A percentile compares a stretch with the other conserved stretches of the same genome.
Conservation (phyloP, 768 basidiomycete genomes). For the Mycena filopes region DNA sequence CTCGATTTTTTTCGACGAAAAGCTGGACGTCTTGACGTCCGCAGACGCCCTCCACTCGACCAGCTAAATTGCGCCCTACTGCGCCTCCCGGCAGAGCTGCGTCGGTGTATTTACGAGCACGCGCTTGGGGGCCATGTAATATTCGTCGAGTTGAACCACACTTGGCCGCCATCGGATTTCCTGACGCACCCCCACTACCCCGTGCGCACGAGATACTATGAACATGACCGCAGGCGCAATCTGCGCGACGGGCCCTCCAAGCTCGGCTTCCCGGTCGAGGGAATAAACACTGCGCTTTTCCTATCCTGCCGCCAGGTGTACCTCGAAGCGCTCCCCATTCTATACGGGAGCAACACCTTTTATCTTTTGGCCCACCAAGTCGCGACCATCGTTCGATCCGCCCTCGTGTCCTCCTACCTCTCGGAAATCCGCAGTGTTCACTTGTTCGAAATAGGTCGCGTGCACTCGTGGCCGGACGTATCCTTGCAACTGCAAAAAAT, state of each 20-base stretch:
- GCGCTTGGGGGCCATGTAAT: background rate
- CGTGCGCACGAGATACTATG: background rate
- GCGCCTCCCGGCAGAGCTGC: background rate
- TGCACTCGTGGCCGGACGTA: background rate
- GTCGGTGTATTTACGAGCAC: background rate
- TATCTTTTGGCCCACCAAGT: background rate
- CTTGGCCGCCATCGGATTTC: too few species aligned
- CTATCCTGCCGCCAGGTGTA: slow-evolving; percentile 22
- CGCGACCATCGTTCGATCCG: background rate
- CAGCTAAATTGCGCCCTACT: background rate
- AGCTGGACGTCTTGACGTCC: background rate
- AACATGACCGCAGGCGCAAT: background rate
- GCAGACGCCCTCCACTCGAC: background rate
- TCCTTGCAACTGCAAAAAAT: slow-evolving; percentile 2
- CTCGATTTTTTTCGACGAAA: too few species aligned
- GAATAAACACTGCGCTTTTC: background rate
- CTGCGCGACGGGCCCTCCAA: background rate
- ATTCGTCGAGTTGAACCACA: background rate
- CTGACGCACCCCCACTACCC: background rate
- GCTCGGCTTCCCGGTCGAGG: background rate
- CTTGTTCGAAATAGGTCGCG: background rate
- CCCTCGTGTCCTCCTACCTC: background rate
- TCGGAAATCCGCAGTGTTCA: slow-evolving; percentile 6
- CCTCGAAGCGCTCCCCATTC: slow-evolving; percentile 14
- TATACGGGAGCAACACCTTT: slow-evolving; percentile 17